Conservation (phyloP, 805 yeast genomes). For the Yarrowia divulgata region DNA sequence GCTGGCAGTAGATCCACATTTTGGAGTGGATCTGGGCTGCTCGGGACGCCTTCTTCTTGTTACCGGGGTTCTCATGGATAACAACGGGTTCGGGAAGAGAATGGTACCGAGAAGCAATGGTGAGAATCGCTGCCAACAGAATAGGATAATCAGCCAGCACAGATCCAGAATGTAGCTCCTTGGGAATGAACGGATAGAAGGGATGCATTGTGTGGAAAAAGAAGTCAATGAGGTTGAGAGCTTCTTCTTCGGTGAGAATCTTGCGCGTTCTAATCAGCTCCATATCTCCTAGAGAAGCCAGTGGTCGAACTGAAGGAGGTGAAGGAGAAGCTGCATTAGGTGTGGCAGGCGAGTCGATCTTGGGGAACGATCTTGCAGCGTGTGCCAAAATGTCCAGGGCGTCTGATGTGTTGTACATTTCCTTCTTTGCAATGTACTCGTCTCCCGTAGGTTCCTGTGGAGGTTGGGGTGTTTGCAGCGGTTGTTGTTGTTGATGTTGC, state of each 20-base stretch:
- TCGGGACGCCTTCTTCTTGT: slow-evolving; percentile 40
- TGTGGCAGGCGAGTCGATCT: slow-evolving; percentile 43
- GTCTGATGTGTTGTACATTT: slow-evolving; percentile 52
- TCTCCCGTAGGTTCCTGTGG: slow-evolving; percentile 41
- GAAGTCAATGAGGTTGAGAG: slow-evolving; percentile 47
- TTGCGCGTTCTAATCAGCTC: slow-evolving; percentile 64
- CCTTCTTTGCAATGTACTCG: slow-evolving; percentile 43
- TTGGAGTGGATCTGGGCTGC: slow-evolving; percentile 72
- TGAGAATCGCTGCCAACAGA: slow-evolving; percentile 77
- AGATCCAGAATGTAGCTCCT: slow-evolving; percentile 69
- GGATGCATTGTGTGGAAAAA: slow-evolving; percentile 87
- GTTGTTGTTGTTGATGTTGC: not conserved
- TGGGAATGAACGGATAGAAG: slow-evolving; percentile 85
- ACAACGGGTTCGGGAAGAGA: slow-evolving; percentile 50
- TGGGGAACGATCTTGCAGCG: slow-evolving; percentile 51
- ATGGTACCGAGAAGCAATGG: slow-evolving; percentile 82
- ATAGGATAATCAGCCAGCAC: slow-evolving; percentile 80
- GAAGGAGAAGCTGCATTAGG: slow-evolving; percentile 17
- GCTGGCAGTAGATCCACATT: slow-evolving; percentile 84
- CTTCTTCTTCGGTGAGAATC: slow-evolving; percentile 61
- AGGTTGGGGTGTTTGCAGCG: not conserved
- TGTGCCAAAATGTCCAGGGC: slow-evolving; percentile 53
- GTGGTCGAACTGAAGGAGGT: slow-evolving; percentile 16
- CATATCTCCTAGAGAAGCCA: slow-evolving; percentile 57
- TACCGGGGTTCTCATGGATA: slow-evolving; percentile 39